Evolutionary conservation across 805 yeast genomes (phyloP).

Genomic region (Candida methanosorbosa): DNA sequence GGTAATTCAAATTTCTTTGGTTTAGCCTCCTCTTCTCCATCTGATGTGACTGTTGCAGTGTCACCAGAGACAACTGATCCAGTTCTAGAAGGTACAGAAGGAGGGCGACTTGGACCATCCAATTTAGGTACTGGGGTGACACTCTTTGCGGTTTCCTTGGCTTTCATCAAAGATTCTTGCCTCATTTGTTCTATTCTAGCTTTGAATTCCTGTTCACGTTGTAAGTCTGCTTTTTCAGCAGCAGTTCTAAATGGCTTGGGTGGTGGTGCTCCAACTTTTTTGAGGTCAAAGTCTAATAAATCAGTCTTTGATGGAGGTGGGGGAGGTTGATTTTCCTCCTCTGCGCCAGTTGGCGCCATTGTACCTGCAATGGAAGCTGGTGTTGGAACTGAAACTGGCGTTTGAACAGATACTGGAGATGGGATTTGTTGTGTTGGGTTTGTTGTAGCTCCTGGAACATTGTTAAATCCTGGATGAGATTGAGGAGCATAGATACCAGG

Average conservation of each 20-base stretch:
- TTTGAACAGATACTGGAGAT: not conserved
- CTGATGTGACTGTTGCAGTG: slow-evolving; percentile 1
- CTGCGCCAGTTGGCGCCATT: not conserved
- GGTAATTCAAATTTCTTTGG: slow-evolving; percentile 14
- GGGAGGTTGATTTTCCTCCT: not conserved
- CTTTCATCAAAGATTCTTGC: slow-evolving; percentile 19
- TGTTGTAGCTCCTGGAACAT: not conserved
- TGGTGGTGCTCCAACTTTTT: slow-evolving; percentile 37
- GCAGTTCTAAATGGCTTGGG: slow-evolving; percentile 26
- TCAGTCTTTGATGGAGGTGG: slow-evolving; percentile 8
- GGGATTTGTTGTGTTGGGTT: slow-evolving; percentile 4
- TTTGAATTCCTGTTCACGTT: slow-evolving; percentile 15
- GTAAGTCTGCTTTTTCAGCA: slow-evolving; percentile 15
- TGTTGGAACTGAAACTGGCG: slow-evolving; percentile 5
- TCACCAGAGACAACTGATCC: slow-evolving; percentile 6
- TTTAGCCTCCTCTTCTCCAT: slow-evolving; percentile 3
- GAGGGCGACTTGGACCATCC: not conserved
- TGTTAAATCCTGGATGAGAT: not conserved
- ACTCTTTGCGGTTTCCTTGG: slow-evolving; percentile 8
- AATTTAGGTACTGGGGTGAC: slow-evolving; percentile 1
- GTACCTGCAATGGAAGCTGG: too few species aligned
- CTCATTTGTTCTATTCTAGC: slow-evolving; percentile 17
- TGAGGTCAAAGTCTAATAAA: slow-evolving; percentile 25
- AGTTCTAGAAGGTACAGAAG: slow-evolving; percentile 4
- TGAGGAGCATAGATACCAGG: slow-evolving; percentile 1